Conservation (phyloP, 2,329 filamentous ascomycete genomes). For the Pyrenochaeta sp. region DNA sequence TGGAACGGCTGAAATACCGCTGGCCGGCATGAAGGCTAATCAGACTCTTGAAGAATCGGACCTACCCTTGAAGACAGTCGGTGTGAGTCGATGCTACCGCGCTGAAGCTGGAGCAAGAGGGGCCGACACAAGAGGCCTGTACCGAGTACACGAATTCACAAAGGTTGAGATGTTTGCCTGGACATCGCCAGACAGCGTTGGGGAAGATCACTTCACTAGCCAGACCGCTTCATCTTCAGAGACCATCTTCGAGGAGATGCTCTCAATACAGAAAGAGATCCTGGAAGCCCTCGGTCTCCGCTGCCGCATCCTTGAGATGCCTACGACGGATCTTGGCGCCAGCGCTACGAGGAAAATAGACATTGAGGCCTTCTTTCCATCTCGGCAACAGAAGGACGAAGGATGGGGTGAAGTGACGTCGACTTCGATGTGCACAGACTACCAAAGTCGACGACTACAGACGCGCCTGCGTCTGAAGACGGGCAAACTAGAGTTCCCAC, state of each 20-base stretch:
- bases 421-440: slow-evolving; percentile 91
- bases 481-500: slow-evolving; percentile 75
- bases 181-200: slow-evolving; percentile 67
- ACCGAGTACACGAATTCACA: slow-evolving; percentile 97
- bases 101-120: slow-evolving; percentile 93
- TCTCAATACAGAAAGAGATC: slow-evolving; percentile 86
- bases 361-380: slow-evolving; percentile 94
- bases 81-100: slow-evolving; percentile 90
- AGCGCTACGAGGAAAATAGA: slow-evolving; percentile 87
- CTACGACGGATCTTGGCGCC: slow-evolving; percentile 84
- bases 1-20: slow-evolving; percentile 92
- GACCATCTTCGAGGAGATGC: slow-evolving; percentile 81
- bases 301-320: slow-evolving; percentile 94
- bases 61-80: slow-evolving; percentile 81
- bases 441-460: slow-evolving; percentile 83
- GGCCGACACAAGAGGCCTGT: slow-evolving; percentile 90
- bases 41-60: slow-evolving; percentile 69
- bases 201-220: slow-evolving; percentile 43
- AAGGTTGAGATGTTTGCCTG: slow-evolving; percentile 99
- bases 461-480: slow-evolving; percentile 70
- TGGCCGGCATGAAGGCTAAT: slow-evolving; percentile 88
- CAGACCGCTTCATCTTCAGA: slow-evolving; percentile 54
- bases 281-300: slow-evolving; percentile 78
- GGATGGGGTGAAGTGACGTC: slow-evolving; percentile 96
- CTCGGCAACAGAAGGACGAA: slow-evolving; percentile 68